Percentiles rank a stretch among this genome's conserved stretches.
Evolutionary conservation across 352 stramenopile genomes (phyloP).

Genomic region (Phytophthora citricola): DNA sequence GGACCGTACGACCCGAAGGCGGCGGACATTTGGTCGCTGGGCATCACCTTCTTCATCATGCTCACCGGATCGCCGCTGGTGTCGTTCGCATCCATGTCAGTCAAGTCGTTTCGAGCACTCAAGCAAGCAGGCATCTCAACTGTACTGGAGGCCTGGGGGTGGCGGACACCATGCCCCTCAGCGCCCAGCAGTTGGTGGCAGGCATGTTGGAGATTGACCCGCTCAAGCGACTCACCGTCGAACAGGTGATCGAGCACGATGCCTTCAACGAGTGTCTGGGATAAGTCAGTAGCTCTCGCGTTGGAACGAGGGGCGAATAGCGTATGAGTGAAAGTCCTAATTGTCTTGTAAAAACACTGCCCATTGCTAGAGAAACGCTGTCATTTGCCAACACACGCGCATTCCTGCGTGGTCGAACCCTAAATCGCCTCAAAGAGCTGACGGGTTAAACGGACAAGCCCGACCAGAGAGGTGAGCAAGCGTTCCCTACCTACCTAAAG

Average conservation of each 20-base stretch:
- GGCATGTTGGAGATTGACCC: constrained; percentile 43
- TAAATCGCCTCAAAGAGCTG: too few species aligned
- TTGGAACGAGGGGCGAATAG: constrained; percentile 14
- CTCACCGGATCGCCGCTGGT: constrained; percentile 45
- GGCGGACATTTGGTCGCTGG: constrained; percentile 23
- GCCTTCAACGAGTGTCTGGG: constrained; percentile 21
- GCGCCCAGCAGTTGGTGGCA: constrained; percentile 20
- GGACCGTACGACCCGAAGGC: constrained; percentile 45
- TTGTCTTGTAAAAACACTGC: constrained; percentile 7
- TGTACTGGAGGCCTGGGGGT: constrained; percentile 15
- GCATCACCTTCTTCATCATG: constrained; percentile 22
- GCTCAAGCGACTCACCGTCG: constrained; percentile 27
- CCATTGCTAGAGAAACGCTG: background rate
- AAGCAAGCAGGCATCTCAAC: constrained; percentile 13
- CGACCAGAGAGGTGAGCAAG: too few species aligned
- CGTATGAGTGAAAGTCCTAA: background rate
- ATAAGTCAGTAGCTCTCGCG: constrained; percentile 12
- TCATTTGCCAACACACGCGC: too few species aligned
- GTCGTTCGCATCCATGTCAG: constrained; percentile 24
- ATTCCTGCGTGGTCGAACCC: too few species aligned
- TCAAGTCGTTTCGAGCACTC: constrained; percentile 19
- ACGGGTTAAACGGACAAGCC: background rate
- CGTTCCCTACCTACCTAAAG: too few species aligned
- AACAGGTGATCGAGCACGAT: constrained; percentile 28
- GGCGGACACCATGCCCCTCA: constrained; percentile 1